Conservation (phyloP, 2,329 filamentous ascomycete species). For the Fusarium multiceps region DNA sequence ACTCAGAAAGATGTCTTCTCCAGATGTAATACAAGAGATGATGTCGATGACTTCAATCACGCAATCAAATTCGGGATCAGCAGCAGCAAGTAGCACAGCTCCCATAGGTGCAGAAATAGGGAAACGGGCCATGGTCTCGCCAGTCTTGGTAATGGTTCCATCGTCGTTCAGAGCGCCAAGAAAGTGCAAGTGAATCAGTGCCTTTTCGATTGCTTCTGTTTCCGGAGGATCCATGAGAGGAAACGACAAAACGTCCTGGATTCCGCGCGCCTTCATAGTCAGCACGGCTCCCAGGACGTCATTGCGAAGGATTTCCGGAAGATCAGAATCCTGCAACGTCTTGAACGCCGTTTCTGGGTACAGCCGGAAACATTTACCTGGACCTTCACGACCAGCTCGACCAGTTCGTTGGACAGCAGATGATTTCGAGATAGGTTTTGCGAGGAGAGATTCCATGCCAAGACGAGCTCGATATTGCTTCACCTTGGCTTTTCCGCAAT, state of each 20-base stretch:
- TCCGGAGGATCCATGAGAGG: conserved; percentile 87
- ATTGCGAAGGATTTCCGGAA: conserved; percentile 90
- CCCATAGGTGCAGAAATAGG: conserved; percentile 85
- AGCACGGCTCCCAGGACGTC: conserved; percentile 88
- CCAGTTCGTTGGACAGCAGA: conserved; percentile 92
- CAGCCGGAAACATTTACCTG: conserved; percentile 88
- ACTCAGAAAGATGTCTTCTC: conserved; percentile 72
- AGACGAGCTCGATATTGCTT: conserved; percentile 89
- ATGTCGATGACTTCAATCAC: conserved; percentile 88
- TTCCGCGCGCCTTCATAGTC: conserved; percentile 92
- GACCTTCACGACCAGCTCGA: conserved; percentile 90
- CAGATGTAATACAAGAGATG: conserved; percentile 71
- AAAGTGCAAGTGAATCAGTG: conserved; percentile 81
- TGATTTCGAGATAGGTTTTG: conserved; percentile 91
- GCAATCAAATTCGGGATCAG: conserved; percentile 76
- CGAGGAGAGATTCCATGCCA: conserved; percentile 89
- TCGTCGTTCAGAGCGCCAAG: conserved; percentile 79
- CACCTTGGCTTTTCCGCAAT: conserved; percentile 92
- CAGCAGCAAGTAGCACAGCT: conserved; percentile 84
- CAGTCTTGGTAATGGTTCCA: conserved; percentile 78
- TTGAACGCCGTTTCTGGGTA: conserved; percentile 86
- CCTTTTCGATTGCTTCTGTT: conserved; percentile 81
- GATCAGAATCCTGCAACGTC: conserved; percentile 75
- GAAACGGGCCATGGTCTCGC: conserved; percentile 81
- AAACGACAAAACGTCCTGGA: conserved; percentile 83